These are phyloP conservation scores for Xylaria nigripes DNA, from an alignment of 495 filamentous ascomycete genomes.

Conservation along the genomic window DNA sequence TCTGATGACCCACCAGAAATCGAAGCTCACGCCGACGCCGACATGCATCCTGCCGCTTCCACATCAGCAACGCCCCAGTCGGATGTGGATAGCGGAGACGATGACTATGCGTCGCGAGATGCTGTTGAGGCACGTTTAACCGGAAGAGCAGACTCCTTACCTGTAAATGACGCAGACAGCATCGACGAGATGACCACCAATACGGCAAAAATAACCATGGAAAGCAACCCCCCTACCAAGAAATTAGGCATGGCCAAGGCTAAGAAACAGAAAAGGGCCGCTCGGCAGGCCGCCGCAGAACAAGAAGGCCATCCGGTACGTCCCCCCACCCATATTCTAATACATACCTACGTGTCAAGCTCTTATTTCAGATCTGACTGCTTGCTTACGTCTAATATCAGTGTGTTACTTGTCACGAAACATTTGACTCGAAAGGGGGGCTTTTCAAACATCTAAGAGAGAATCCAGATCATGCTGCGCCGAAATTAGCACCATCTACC, in stretches of 20 bases:
- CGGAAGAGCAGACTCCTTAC: background rate
- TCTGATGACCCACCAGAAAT: background rate
- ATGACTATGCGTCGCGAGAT: conserved; percentile 38
- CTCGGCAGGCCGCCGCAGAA: conserved; percentile 43
- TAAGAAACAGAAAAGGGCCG: conserved; percentile 75
- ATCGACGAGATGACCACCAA: conserved; percentile 1
- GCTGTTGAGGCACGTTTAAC: conserved; percentile 32
- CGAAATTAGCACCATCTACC: conserved; percentile 25
- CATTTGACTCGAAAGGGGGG: conserved; percentile 59
- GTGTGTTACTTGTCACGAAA: conserved; percentile 53
- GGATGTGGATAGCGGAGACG: conserved; percentile 24
- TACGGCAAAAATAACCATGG: conserved; percentile 4
- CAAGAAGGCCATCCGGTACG: conserved; percentile 31
- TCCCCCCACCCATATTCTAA: background rate
- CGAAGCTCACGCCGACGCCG: background rate
- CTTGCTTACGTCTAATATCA: conserved; percentile 18
- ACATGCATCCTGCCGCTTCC: background rate
- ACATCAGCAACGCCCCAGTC: conserved; percentile 4
- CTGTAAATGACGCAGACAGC: conserved; percentile 1
- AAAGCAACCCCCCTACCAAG: conserved; percentile 21
- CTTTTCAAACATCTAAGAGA: conserved; percentile 69
- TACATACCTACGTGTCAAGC: too few species aligned
- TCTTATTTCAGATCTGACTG: background rate
- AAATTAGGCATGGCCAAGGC: conserved; percentile 83
- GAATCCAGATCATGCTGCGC: conserved; percentile 47